Conservation (phyloP, 495 filamentous ascomycete genomes). For the Rhypophila decipiens region DNA sequence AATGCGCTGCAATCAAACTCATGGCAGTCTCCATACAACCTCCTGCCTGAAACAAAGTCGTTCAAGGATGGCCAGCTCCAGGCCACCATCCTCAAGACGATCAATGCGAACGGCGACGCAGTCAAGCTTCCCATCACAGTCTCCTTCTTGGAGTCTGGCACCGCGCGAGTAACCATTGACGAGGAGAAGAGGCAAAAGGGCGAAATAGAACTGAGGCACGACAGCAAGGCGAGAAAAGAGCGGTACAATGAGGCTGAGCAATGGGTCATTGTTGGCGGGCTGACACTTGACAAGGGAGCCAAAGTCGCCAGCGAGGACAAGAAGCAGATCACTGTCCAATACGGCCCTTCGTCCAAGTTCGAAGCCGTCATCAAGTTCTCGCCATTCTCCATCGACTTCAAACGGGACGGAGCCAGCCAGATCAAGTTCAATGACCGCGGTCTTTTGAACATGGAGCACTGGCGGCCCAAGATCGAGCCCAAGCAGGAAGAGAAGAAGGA, state of each 20-base stretch:
- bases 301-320: constrained; percentile 51
- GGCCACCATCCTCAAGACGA: constrained; percentile 70
- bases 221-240: constrained; percentile 80
- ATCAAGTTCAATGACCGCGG: constrained; percentile 84
- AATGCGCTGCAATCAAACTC: constrained; percentile 54
- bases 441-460: constrained; percentile 88
- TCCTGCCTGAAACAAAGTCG: constrained; percentile 61
- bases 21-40: constrained; percentile 78
- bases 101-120: constrained; percentile 51
- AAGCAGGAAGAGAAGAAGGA: constrained; percentile 45
- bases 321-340: constrained; percentile 67
- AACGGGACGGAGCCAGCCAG: constrained; percentile 73
- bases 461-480: constrained; percentile 80
- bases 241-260: constrained; percentile 86
- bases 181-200: constrained; percentile 85
- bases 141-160: constrained; percentile 82
- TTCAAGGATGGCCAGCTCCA: constrained; percentile 76
- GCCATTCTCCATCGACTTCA: constrained; percentile 81
- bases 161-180: constrained; percentile 79
- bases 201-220: constrained; percentile 79
- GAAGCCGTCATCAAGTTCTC: constrained; percentile 75
- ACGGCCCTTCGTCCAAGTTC: constrained; percentile 69
- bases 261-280: constrained; percentile 78
- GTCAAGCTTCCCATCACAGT: constrained; percentile 77
- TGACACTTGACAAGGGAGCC: constrained; percentile 61